A percentile compares a stretch with the other conserved stretches of the same genome.
These are phyloP conservation scores for Ascochyta pisi DNA, from an alignment of 2,329 filamentous ascomycete species.

Conservation along the genomic window DNA sequence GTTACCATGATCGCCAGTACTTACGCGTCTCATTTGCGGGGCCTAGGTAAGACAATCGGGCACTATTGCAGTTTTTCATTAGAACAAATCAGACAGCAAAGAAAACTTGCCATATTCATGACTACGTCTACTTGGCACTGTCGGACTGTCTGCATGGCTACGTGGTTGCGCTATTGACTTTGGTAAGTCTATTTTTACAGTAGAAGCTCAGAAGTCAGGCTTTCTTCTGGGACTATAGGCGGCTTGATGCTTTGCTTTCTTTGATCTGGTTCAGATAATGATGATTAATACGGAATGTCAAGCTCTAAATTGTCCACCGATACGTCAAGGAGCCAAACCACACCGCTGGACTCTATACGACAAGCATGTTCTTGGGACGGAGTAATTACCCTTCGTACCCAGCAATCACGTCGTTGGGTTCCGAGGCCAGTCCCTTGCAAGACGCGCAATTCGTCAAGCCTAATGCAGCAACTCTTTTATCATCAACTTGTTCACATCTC, in stretches of 20 bases:
- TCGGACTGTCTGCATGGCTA: not conserved
- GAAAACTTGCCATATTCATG: not conserved
- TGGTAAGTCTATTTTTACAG: too few relatives aligned
- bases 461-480: not conserved
- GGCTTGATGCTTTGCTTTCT: not conserved
- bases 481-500: not conserved
- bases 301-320: not conserved
- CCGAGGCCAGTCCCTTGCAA: not conserved
- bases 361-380: not conserved
- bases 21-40: not conserved
- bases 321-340: not conserved
- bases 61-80: not conserved
- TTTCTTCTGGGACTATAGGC: not conserved
- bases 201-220: not conserved
- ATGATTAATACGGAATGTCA: not conserved
- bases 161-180: not conserved
- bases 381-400: not conserved
- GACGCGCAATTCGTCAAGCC: not conserved
- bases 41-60: not conserved
- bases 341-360: not conserved
- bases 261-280: not conserved
- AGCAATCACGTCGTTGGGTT: conserved; percentile 1
- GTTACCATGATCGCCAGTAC: not conserved
- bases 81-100: not conserved
- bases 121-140: not conserved